A percentile compares a stretch with the other conserved stretches of the same genome.
These are phyloP conservation scores for Symbiodinium pilosum DNA, from an alignment of 73 alveolate species.

Conservation along the genomic window DNA sequence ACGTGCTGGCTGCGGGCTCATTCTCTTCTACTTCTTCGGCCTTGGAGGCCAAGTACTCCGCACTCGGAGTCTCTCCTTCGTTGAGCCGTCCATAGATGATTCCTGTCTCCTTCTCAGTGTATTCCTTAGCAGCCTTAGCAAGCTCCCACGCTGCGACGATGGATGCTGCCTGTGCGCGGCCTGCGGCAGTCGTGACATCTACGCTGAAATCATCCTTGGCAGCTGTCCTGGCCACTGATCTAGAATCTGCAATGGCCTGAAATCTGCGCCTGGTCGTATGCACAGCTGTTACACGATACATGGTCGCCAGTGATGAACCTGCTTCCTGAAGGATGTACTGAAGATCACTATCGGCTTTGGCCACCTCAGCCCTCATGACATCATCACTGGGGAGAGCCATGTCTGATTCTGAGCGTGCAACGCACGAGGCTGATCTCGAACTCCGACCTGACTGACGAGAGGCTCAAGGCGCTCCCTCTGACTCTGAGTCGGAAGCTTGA, in stretches of 20 bases:
- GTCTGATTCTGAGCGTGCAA: no score
- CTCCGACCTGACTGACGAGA: no score
- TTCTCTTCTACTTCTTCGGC: background rate
- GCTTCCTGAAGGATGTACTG: background rate
- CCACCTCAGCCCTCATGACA: background rate
- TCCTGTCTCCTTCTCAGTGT: no score
- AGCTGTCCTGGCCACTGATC: background rate
- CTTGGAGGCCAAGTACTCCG: background rate
- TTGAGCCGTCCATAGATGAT: background rate
- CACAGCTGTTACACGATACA: background rate
- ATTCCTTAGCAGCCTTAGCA: background rate
- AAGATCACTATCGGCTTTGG: background rate
- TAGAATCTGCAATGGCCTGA: background rate
- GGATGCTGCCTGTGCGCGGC: background rate
- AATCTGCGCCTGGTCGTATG: background rate
- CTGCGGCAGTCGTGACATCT: background rate
- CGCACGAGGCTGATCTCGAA: no score
- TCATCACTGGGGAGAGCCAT: no score
- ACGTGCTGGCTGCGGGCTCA: background rate
- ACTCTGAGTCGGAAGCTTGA: no score
- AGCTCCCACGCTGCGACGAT: background rate
- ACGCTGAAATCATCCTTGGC: background rate
- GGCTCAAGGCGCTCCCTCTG: no score
- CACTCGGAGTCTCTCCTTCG: background rate
- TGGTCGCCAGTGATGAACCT: background rate